phyloP scores from a whole-genome alignment of 2,329 filamentous ascomycete species.

The Fusarium haematococcum region DNA sequence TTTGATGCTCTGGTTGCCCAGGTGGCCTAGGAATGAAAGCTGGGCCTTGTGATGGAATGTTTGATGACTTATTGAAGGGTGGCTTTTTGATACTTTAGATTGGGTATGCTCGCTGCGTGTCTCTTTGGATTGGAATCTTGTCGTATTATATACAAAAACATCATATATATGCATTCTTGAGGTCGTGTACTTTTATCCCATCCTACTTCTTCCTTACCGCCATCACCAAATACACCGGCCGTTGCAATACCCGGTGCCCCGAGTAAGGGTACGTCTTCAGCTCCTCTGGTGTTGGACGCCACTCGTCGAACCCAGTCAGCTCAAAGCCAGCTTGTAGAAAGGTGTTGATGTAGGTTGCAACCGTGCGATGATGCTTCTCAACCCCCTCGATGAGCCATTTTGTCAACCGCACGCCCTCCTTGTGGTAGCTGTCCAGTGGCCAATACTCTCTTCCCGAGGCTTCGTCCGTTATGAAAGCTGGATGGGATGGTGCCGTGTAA shows the following conservation, averaged over 20 bases:
- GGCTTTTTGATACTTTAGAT: not conserved
- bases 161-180: not conserved
- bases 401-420: not conserved
- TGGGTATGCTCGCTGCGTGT: not conserved
- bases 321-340: not conserved
- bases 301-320: not conserved
- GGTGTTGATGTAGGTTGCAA: not conserved
- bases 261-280: not conserved
- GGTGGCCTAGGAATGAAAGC: slow-evolving; percentile 9
- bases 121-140: not conserved
- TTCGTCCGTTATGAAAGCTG: not conserved
- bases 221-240: not conserved
- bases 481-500: not conserved
- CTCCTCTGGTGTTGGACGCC: not conserved
- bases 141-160: not conserved
- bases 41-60: not conserved
- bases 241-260: not conserved
- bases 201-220: not conserved
- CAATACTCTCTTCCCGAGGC: not conserved
- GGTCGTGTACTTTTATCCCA: not conserved
- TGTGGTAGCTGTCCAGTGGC: not conserved
- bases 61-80: not conserved
- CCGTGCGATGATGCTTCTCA: not conserved
- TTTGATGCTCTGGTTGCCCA: slow-evolving; percentile 31
- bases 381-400: not conserved